Percentiles rank a stretch among this genome's conserved stretches.
Conservation (phyloP, 1,284 basidiomycete species). For the Ceratobasidium papillatum region DNA sequence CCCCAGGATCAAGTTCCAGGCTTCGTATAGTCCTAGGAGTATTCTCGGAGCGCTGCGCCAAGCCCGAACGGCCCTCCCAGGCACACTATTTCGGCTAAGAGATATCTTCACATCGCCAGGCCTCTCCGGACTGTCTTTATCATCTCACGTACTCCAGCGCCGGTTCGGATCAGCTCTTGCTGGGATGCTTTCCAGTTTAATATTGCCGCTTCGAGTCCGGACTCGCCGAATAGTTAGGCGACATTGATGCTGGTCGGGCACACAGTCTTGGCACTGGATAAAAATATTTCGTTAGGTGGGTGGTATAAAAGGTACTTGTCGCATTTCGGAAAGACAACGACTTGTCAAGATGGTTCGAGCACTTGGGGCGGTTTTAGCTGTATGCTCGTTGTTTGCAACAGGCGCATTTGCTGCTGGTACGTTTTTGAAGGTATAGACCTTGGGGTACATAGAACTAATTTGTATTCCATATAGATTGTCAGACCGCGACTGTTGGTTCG, state of each 20-base stretch:
- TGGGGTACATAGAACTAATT: background rate
- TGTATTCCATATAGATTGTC: background rate
- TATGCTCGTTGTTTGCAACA: slow-evolving; percentile 4
- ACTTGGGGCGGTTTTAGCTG: background rate
- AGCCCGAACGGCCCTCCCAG: background rate
- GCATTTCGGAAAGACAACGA: background rate
- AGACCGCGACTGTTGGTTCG: slow-evolving; percentile 20
- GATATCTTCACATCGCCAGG: background rate
- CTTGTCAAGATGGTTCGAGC: background rate
- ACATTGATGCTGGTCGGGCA: background rate
- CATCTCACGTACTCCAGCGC: background rate
- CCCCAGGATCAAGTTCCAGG: background rate
- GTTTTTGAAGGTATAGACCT: background rate
- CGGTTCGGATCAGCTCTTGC: background rate
- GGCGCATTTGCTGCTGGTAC: slow-evolving; percentile 8
- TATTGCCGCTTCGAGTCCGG: background rate
- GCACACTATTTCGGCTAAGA: background rate
- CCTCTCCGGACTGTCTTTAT: background rate
- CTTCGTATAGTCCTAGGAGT: background rate
- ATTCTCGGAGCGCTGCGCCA: background rate
- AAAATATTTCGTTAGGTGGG: background rate
- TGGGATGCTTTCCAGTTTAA: background rate
- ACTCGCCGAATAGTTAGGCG: background rate
- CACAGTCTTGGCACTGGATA: background rate
- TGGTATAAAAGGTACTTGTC: background rate